Base-by-base conservation (phyloP, 108 stramenopile species). In the Nitzschia sp. region DNA sequence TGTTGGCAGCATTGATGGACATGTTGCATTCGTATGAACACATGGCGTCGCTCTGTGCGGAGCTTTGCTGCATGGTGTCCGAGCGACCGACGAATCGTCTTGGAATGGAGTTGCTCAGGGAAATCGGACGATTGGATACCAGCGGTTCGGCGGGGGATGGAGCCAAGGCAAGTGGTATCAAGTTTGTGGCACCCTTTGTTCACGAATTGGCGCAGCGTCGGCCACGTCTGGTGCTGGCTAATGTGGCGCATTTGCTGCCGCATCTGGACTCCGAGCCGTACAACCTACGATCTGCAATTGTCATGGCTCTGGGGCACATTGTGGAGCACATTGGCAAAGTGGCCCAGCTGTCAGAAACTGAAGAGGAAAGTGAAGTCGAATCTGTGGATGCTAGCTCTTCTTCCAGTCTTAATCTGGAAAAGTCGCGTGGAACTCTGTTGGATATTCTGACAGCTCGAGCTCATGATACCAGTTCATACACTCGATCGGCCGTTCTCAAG, bases 1-100 rank as follows among this genome's bases (percentile, higher is more conserved):
- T 93, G 32, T 77, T 91, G 30, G 87, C 94, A 21, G 88, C 88
- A 18, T 69, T 95, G 61, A 85, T 95, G 71, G 95, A 95, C 70
- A 68, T 95, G 33, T 71, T 95, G 74, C 88, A 91, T 64, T 89
- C 92, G 0, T 91, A 76, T 65, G 95, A 95, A 64, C 90, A 93
- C 69, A 84, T 92, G 77, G 84, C 94, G 36, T 58, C 83, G 3
- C 48, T 92, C 8, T 85, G 81, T 57, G 91, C 87, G 1, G 87
- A 92, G 63, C 53, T 95, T 26, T 95, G 94, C 49, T 54, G 64
- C 49, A 77, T 86, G 49, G 86, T 85, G 4, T 70, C 81, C 5
- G 76, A 82, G 27, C 36, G 30, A 1, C 74, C 77, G n/a, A 74
- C 69, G 1, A 83, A 88, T 32, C 64, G 71, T 21, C 65, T 95